A percentile compares a stretch with the other conserved stretches of the same genome.
These are phyloP conservation scores for Neurospora pannonica DNA, from an alignment of 495 filamentous ascomycete species.

Conservation along the genomic window DNA sequence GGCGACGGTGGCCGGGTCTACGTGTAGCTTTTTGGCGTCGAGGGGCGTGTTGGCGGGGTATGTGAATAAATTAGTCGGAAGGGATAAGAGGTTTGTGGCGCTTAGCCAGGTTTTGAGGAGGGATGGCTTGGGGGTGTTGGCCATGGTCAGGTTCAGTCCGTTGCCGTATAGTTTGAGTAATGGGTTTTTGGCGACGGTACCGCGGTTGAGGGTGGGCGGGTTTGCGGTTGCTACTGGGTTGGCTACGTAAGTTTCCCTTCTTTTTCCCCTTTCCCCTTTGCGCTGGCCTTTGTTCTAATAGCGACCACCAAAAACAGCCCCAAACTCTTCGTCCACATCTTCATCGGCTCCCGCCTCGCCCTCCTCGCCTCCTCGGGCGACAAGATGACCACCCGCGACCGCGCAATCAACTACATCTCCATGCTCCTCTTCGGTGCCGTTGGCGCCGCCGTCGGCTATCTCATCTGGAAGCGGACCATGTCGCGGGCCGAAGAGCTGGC, in stretches of 20 bases:
- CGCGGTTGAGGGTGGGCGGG: constrained; percentile 64
- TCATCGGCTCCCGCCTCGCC: constrained; percentile 71
- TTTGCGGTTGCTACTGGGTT: constrained; percentile 77
- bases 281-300: background rate
- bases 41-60: constrained; percentile 67
- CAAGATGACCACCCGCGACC: constrained; percentile 57
- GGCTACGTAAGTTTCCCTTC: constrained; percentile 24
- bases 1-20: constrained; percentile 66
- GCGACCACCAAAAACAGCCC: constrained; percentile 38
- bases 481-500: constrained; percentile 77
- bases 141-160: constrained; percentile 89
- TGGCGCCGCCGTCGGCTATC: constrained; percentile 66
- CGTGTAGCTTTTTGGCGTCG: constrained; percentile 67
- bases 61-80: constrained; percentile 69
- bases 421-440: constrained; percentile 61
- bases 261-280: background rate
- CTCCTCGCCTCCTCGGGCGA: constrained; percentile 56
- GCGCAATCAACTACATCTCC: constrained; percentile 67
- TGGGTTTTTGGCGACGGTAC: constrained; percentile 87
- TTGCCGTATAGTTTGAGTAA: constrained; percentile 93
- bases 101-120: constrained; percentile 55
- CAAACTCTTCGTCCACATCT: constrained; percentile 85
- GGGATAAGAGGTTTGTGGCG: constrained; percentile 64
- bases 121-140: constrained; percentile 80
- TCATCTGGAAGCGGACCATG: constrained; percentile 83